phyloP scores from a whole-genome alignment of 2,329 filamentous ascomycete species.

The Aspergillus pseudotamarii region DNA sequence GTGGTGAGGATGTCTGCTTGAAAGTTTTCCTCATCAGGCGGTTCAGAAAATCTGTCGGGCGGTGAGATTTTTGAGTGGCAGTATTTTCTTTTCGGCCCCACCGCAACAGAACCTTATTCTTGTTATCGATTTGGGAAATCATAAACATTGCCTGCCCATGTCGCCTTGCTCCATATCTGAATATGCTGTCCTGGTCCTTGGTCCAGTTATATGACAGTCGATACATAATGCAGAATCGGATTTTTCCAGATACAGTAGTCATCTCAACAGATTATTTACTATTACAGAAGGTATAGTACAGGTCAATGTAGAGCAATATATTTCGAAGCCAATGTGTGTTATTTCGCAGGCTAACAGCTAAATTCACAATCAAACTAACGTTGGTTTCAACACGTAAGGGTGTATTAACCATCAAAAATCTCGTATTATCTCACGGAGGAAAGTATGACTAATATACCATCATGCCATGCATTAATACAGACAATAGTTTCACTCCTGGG shows the following conservation, averaged over 20 bases:
- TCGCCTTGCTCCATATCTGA: not conserved
- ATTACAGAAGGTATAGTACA: not conserved
- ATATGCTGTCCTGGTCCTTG: not conserved
- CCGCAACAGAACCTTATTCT: not conserved
- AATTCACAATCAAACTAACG: not conserved
- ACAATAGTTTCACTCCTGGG: not conserved
- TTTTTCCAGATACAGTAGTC: not conserved
- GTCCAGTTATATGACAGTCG: not conserved
- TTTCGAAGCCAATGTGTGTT: not conserved
- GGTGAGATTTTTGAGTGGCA: slow-evolving; percentile 35
- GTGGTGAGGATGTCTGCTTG: slow-evolving; percentile 14
- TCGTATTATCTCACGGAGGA: not conserved
- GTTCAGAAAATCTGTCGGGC: slow-evolving; percentile 33
- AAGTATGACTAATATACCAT: not conserved
- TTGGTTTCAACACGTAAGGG: not conserved
- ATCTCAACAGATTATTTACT: not conserved
- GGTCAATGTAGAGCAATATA: not conserved
- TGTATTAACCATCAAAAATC: not conserved
- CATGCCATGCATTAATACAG: not conserved
- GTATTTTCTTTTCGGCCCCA: slow-evolving; percentile 16
- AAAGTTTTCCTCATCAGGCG: slow-evolving; percentile 30
- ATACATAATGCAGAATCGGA: not conserved
- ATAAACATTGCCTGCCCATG: not conserved
- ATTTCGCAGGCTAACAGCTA: no score
- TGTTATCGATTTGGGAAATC: not conserved